Evolutionary conservation across 2,329 filamentous ascomycete species (phyloP).

Genomic region (Penicillium palitans): DNA sequence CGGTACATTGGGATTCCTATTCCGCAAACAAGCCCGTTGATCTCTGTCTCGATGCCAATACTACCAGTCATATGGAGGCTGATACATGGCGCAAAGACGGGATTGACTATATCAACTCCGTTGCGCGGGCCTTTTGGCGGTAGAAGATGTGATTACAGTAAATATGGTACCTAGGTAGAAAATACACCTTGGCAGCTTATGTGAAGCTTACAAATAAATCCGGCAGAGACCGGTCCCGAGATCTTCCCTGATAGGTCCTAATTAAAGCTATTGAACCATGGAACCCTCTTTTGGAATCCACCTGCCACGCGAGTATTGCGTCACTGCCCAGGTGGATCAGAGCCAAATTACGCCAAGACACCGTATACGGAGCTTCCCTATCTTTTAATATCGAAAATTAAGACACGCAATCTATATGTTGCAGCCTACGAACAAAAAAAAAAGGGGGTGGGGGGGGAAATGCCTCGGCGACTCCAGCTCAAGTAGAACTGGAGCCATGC

Average conservation of each 20-base stretch:
- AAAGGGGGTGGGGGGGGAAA: too few relatives aligned
- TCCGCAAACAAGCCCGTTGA: conserved; percentile 44
- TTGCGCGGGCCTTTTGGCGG: conserved; percentile 28
- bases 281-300: neutral
- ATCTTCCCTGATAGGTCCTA: neutral
- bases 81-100: conserved; percentile 48
- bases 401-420: neutral
- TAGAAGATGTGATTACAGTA: neutral
- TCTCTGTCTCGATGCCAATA: conserved; percentile 54
- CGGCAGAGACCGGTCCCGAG: neutral
- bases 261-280: neutral
- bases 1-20: conserved; percentile 49
- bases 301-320: neutral
- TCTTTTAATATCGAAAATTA: neutral
- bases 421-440: neutral
- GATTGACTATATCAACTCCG: conserved; percentile 35
- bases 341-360: neutral
- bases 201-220: neutral
- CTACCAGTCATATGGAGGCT: conserved; percentile 44
- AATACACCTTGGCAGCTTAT: neutral
- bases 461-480: neutral
- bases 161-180: neutral
- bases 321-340: neutral
- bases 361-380: too few relatives aligned
- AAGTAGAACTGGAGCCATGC: neutral